Evolutionary conservation across 352 stramenopile genomes (phyloP).

Genomic region (Globisporangium okanoganense): DNA sequence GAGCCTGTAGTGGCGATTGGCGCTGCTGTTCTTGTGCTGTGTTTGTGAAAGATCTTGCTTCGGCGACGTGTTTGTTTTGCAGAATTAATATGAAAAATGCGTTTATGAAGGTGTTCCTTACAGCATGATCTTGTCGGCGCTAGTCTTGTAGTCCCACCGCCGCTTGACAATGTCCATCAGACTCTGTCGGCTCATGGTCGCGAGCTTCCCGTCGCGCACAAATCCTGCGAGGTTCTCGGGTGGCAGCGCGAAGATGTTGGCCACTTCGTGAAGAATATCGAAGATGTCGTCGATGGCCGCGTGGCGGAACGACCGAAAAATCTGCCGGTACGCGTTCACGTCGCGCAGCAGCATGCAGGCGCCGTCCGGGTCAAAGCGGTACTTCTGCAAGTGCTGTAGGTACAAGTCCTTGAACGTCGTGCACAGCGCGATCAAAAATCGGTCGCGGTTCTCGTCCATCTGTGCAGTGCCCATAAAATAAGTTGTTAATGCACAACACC

Average conservation of each 20-base stretch:
- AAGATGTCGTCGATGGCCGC: constrained; percentile 60
- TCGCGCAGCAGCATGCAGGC: constrained; percentile 80
- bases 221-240: constrained; percentile 76
- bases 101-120: constrained; percentile 12
- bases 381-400: constrained; percentile 70
- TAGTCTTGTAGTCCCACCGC: constrained; percentile 80
- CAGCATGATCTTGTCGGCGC: constrained; percentile 68
- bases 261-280: constrained; percentile 75
- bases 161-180: constrained; percentile 70
- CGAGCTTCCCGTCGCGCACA: constrained; percentile 67
- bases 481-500: neutral
- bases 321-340: constrained; percentile 67
- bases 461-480: constrained; percentile 12
- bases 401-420: constrained; percentile 70
- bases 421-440: constrained; percentile 52
- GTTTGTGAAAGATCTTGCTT: neutral
- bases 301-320: constrained; percentile 47
- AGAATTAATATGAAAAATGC: neutral
- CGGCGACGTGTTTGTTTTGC: neutral
- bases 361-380: constrained; percentile 76
- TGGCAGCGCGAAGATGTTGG: constrained; percentile 77
- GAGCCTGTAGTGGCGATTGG: constrained; percentile 50
- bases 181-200: constrained; percentile 51
- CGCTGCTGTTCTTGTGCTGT: neutral
- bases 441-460: constrained; percentile 59